These are phyloP conservation scores for Oryza rufipogon DNA, from an alignment of 176 grass and related monocot genomes.

Conservation along the genomic window DNA sequence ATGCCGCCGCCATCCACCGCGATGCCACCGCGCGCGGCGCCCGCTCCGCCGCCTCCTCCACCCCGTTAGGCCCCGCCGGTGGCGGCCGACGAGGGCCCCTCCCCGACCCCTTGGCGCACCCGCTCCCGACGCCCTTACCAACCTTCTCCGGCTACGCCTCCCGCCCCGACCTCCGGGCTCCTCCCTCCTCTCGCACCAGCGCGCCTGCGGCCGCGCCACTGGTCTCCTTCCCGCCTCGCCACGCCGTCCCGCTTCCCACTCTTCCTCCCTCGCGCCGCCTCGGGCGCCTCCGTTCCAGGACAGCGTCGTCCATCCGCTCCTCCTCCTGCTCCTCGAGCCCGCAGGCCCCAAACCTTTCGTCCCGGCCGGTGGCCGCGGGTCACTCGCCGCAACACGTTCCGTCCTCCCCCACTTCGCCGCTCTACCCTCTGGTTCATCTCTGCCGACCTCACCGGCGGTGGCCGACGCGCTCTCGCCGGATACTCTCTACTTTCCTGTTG, in stretches of 20 bases:
- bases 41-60: constrained; percentile 22
- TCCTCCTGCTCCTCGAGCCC: too few relatives aligned
- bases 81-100: neutral
- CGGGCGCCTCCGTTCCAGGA: constrained; percentile 27
- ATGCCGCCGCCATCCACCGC: constrained; percentile 35
- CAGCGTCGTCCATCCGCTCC: too few relatives aligned
- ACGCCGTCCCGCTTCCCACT: too few relatives aligned
- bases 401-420: constrained; percentile 78
- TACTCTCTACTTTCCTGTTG: constrained; percentile 64
- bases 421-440: constrained; percentile 87
- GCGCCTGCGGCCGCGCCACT: too few relatives aligned
- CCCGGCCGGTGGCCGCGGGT: too few relatives aligned
- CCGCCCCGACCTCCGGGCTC: constrained; percentile 86
- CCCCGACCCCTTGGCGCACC: neutral
- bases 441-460: constrained; percentile 62
- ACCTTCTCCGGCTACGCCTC: constrained; percentile 49
- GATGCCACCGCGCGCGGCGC: constrained; percentile 27
- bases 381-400: constrained; percentile 72
- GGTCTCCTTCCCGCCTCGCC: too few relatives aligned
- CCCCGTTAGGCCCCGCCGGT: neutral
- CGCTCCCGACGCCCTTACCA: constrained; percentile 38
- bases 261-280: constrained; percentile 59
- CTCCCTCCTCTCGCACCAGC: constrained; percentile 84
- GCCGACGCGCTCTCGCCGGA: constrained; percentile 51
- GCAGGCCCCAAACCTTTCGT: constrained; percentile 64